Evolutionary conservation across 164 flowering plant genomes (phyloP).

Genomic region (Amborella trichopoda): DNA sequence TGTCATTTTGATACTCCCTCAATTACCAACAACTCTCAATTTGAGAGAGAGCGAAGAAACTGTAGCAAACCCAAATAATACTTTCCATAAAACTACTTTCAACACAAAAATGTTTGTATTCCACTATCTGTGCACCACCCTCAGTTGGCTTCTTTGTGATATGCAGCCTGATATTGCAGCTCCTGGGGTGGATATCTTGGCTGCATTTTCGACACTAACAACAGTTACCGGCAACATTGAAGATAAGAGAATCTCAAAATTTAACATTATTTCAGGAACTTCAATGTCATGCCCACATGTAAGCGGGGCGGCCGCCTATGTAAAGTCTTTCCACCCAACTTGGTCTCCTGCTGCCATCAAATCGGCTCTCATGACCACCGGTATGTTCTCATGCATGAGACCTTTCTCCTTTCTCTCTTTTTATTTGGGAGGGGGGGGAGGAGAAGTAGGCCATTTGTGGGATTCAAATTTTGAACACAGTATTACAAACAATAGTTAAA

Average conservation of each 20-base stretch:
- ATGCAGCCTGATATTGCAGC: conserved; percentile 69
- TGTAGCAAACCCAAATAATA: too few relatives aligned
- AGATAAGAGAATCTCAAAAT: not conserved
- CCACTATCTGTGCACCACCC: not conserved
- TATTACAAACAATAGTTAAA: too few relatives aligned
- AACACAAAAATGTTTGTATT: not conserved
- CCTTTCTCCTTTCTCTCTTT: too few relatives aligned
- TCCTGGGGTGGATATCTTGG: conserved; percentile 63
- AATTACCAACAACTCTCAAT: too few relatives aligned
- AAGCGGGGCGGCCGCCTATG: conserved; percentile 49
- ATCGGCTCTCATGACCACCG: conserved; percentile 81
- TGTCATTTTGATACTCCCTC: not conserved
- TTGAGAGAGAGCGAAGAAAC: too few relatives aligned
- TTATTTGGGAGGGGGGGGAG: too few relatives aligned
- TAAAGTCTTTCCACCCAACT: conserved; percentile 55
- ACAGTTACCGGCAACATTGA: conserved; percentile 21
- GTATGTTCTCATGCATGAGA: too few relatives aligned
- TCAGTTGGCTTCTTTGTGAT: not conserved
- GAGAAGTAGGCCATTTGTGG: too few relatives aligned
- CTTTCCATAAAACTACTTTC: not conserved
- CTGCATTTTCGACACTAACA: conserved; percentile 32
- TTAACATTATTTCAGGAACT: conserved; percentile 39
- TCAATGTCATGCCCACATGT: conserved; percentile 79
- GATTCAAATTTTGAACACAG: too few relatives aligned
- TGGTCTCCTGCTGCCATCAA: conserved; percentile 79